These are phyloP conservation scores for Pseudogymnoascus verrucosus DNA, from an alignment of 2,329 filamentous ascomycete species.

Conservation along the genomic window DNA sequence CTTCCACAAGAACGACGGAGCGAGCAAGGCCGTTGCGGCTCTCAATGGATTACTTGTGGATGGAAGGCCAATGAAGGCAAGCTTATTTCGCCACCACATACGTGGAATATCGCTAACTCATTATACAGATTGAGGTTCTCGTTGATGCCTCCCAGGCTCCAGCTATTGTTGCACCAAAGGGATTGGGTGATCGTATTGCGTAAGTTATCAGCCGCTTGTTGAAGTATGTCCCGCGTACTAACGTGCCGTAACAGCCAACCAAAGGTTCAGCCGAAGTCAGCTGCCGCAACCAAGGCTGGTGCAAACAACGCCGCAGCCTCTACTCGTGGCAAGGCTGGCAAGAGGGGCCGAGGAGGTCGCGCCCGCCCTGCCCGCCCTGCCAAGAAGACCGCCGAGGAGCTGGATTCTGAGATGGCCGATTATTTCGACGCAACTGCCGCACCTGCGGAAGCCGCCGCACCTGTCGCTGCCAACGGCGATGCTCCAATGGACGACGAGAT, in stretches of 20 bases:
- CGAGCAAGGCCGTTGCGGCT: constrained; percentile 72
- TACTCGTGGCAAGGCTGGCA: constrained; percentile 29
- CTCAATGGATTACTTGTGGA: constrained; percentile 89
- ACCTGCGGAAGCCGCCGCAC: constrained; percentile 38
- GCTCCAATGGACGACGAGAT: constrained; percentile 59
- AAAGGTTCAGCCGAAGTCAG: constrained; percentile 74
- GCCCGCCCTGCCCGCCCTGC: constrained; percentile 55
- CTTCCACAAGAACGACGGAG: constrained; percentile 74
- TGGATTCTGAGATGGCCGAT: constrained; percentile 96
- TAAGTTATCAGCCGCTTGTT: constrained; percentile 36
- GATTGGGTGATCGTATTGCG: constrained; percentile 77
- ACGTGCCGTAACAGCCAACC: constrained; percentile 39
- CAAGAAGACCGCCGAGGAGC: constrained; percentile 89
- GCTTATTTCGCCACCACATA: constrained; percentile 16
- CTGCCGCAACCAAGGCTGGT: constrained; percentile 61
- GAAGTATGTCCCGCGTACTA: constrained; percentile 16
- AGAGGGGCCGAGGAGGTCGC: constrained; percentile 41
- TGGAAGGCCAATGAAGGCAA: constrained; percentile 80
- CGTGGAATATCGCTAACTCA: constrained; percentile 15
- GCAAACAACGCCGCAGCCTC: constrained; percentile 48
- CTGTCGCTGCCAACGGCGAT: constrained; percentile 31
- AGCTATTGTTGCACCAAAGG: constrained; percentile 59
- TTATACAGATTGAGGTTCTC: constrained; percentile 73
- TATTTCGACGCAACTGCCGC: constrained; percentile 61
- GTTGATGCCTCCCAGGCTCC: constrained; percentile 68